Conservation (phyloP, 2,329 filamentous ascomycete genomes). For the Tympanopsis confertula region DNA sequence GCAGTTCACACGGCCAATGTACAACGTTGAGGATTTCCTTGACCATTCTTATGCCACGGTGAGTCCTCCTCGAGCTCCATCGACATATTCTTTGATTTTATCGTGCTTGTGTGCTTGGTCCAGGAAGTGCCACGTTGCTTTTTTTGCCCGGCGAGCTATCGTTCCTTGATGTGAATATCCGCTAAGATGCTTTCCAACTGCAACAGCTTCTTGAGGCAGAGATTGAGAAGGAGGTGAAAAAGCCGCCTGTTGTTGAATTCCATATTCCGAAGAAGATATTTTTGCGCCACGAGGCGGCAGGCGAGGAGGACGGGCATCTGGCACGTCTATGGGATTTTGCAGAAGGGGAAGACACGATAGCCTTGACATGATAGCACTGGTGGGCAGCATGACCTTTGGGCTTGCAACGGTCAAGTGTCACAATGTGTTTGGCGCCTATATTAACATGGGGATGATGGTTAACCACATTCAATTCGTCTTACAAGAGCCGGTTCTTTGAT, state of each 20-base stretch:
- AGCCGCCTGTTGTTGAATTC: neutral
- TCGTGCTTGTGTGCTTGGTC: neutral
- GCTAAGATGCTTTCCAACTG: no score
- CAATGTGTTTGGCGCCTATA: no score
- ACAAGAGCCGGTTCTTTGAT: no score
- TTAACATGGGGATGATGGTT: no score
- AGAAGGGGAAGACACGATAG: no score
- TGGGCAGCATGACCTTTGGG: no score
- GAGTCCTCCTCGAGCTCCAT: slow-evolving; percentile 22
- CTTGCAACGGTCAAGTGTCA: no score
- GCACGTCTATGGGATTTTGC: neutral
- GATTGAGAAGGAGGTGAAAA: neutral
- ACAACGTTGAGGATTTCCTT: slow-evolving; percentile 93
- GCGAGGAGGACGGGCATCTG: neutral
- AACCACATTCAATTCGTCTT: no score
- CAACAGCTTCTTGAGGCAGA: neutral
- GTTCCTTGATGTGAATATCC: no score
- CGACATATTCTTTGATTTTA: neutral
- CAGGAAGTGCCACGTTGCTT: no score
- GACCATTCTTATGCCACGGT: slow-evolving; percentile 82
- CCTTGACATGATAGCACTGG: no score
- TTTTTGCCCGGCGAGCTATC: no score
- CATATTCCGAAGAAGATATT: neutral
- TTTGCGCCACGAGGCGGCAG: neutral
- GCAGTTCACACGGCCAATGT: slow-evolving; percentile 91